A percentile compares a stretch with the other conserved stretches of the same genome.
phyloP scores from a whole-genome alignment of 805 yeast species.

The Metschnikowia bowlesiae region DNA sequence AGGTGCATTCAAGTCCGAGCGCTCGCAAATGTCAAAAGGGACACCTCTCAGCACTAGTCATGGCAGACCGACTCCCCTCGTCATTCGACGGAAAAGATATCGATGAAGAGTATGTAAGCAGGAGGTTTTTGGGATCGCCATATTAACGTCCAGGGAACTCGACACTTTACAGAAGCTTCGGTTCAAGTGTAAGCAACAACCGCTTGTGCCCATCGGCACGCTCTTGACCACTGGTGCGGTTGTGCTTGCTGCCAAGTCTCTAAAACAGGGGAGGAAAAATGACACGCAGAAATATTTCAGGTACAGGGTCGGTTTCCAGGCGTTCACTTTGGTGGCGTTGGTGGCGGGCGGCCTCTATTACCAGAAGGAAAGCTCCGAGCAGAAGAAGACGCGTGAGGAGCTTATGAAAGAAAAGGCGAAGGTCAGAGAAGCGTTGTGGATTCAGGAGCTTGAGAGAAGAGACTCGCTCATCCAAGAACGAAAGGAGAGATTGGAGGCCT shows the following conservation, averaged over 20 bases:
- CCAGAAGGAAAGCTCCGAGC: slow-evolving; percentile 46
- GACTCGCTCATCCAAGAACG: slow-evolving; percentile 69
- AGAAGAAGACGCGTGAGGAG: slow-evolving; percentile 51
- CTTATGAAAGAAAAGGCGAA: slow-evolving; percentile 72
- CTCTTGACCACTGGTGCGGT: slow-evolving; percentile 79
- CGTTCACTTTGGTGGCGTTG: slow-evolving; percentile 74
- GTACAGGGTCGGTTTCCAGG: slow-evolving; percentile 86
- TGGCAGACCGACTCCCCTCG: slow-evolving; percentile 36
- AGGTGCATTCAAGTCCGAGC: slow-evolving; percentile 1
- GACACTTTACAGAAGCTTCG: slow-evolving; percentile 52
- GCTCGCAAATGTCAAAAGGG: neutral
- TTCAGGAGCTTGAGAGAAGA: slow-evolving; percentile 83
- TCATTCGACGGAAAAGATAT: slow-evolving; percentile 39
- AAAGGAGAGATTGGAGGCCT: slow-evolving; percentile 59
- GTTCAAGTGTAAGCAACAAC: slow-evolving; percentile 74
- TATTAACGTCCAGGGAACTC: slow-evolving; percentile 29
- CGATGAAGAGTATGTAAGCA: slow-evolving; percentile 45
- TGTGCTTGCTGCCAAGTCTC: slow-evolving; percentile 68
- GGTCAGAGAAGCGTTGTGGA: slow-evolving; percentile 81
- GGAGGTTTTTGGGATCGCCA: neutral
- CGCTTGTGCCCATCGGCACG: slow-evolving; percentile 82
- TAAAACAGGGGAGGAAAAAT: slow-evolving; percentile 64
- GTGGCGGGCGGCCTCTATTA: slow-evolving; percentile 73
- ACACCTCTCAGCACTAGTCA: neutral
- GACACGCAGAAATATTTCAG: slow-evolving; percentile 84